Evolutionary conservation across 257 asterid genomes (phyloP), one percentile per base, ranked within the genome.

Genomic region (Cynanchum wilfordii): DNA sequence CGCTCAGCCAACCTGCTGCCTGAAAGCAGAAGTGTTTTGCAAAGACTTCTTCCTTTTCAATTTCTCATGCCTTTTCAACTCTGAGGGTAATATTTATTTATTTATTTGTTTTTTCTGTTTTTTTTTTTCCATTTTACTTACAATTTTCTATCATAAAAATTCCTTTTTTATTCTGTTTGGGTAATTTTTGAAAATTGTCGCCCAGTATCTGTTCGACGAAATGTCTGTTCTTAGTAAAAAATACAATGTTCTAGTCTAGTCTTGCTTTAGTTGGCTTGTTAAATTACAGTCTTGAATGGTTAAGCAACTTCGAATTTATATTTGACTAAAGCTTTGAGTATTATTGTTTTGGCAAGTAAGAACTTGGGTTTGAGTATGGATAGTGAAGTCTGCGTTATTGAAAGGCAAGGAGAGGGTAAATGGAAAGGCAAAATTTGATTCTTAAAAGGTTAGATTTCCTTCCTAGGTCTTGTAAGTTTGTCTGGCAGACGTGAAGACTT

Each of bases 391-490:
- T 60, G 66, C 30, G 30, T 13, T 19, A 52, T 27, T 60, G 17
- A 60, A 27, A 27, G 33, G 36, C 20, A 60, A 60, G 42, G n/a
- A 13, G 67, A 60, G 16, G 38, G n/a, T 29, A 30, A 29, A 60
- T 19, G 17, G 42, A 25, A 10, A 29, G 0, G 20, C 20, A 12
- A 50, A 12, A 54, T 25, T 19, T 5, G 25, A 54, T 54, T 54
- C 58, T 54, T 19, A 54, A 54, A 7, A 20, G 22, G 58, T 25
- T 5, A 10, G 25, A 20, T 81, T 81, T 87, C 97, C 94, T 89
- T 90, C 66, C 87, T 90, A 52, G 90, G 87, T 81, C 84, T 89
- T 17, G 81, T 69, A 74, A 92, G 91, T 29, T 82, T 71, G 87
- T 51, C 38, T 60, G 97, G 95, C 59, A 90, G 80, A 77, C 69